Percentiles rank a stretch among this genome's conserved stretches.
Conservation (phyloP, 345 rosid genomes). For the Citrus unshiu region DNA sequence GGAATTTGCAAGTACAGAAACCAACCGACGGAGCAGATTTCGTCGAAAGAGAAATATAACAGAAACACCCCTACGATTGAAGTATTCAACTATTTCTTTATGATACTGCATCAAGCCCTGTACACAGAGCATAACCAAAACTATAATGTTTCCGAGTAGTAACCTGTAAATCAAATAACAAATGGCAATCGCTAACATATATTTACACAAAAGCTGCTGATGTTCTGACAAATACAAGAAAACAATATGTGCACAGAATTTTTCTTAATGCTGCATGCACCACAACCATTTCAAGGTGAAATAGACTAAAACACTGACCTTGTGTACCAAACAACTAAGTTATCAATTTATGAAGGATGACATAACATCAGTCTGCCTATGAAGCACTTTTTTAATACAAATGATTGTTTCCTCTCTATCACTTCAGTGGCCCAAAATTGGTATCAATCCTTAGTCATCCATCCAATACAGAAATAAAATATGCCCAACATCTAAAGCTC, state of each 20-base stretch:
- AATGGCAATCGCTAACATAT: background rate
- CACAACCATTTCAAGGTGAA: background rate
- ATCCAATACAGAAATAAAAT: background rate
- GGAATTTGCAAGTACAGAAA: constrained; percentile 81
- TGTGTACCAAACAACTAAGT: background rate
- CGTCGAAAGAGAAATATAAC: constrained; percentile 70
- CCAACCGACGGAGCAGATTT: constrained; percentile 80
- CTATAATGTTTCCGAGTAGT: background rate
- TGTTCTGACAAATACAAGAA: background rate
- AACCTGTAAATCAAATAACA: background rate
- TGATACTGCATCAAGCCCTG: constrained; percentile 84
- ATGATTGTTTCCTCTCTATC: background rate
- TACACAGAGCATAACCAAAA: constrained; percentile 7
- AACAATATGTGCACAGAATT: background rate
- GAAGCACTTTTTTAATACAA: background rate
- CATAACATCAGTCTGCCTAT: background rate
- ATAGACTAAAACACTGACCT: background rate
- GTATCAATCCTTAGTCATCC: background rate
- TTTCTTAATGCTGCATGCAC: background rate
- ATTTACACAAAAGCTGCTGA: background rate
- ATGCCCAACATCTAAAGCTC: background rate
- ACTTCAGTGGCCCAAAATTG: background rate
- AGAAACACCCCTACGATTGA: constrained; percentile 78
- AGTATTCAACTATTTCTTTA: constrained; percentile 61
- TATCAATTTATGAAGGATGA: background rate